These are phyloP conservation scores for Fremontodendron californicum DNA, from an alignment of 345 rosid species.

Conservation along the genomic window DNA sequence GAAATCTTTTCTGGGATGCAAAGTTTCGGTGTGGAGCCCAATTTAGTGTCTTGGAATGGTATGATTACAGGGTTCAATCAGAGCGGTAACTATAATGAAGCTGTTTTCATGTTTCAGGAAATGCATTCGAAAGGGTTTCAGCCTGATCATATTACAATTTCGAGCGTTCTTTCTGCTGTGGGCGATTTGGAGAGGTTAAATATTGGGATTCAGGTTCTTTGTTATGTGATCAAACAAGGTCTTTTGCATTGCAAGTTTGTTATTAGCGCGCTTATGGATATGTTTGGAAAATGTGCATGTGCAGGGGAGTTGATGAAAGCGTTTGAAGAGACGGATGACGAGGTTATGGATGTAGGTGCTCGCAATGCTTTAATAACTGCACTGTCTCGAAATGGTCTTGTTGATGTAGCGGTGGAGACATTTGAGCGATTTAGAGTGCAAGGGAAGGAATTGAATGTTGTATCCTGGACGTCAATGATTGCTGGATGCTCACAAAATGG, in stretches of 20 bases:
- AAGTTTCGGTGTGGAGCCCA: slow-evolving; percentile 33
- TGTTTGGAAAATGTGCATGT: slow-evolving; percentile 56
- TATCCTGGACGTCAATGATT: slow-evolving; percentile 65
- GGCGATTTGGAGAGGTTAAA: slow-evolving; percentile 37
- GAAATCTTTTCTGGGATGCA: slow-evolving; percentile 33
- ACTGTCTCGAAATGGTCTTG: slow-evolving; percentile 52
- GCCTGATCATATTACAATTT: slow-evolving; percentile 45
- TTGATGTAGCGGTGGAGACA: slow-evolving; percentile 42
- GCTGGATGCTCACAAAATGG: slow-evolving; percentile 60
- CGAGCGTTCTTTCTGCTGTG: slow-evolving; percentile 51
- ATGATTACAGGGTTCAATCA: slow-evolving; percentile 64
- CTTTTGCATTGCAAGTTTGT: slow-evolving; percentile 37
- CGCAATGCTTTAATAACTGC: slow-evolving; percentile 57
- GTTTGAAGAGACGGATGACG: slow-evolving; percentile 32
- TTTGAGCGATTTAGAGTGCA: slow-evolving; percentile 38
- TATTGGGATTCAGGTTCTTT: slow-evolving; percentile 53
- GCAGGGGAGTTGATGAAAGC: slow-evolving; percentile 32
- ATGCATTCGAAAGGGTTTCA: slow-evolving; percentile 44
- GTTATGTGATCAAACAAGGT: slow-evolving; percentile 42
- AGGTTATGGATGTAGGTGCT: slow-evolving; percentile 38
- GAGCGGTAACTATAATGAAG: slow-evolving; percentile 38
- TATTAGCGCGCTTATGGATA: slow-evolving; percentile 43
- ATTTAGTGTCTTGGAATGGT: slow-evolving; percentile 63
- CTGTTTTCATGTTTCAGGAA: slow-evolving; percentile 37
- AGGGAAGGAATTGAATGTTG: slow-evolving; percentile 48